phyloP scores from a whole-genome alignment of 805 yeast genomes.

The Yamadazyma kitorensis region DNA sequence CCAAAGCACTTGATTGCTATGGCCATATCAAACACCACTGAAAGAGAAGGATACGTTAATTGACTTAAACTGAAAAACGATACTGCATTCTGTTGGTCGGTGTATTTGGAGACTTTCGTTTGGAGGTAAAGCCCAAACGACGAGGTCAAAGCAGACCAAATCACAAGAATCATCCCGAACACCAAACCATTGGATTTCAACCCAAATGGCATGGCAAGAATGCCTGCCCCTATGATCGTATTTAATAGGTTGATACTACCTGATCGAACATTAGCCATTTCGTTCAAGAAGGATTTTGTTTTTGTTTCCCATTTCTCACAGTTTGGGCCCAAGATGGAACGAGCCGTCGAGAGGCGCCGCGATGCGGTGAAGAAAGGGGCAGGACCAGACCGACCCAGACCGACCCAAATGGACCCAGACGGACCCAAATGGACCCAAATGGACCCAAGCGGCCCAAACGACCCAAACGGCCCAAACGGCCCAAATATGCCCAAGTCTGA shows the following conservation, averaged over 20 bases:
- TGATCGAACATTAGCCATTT: constrained; percentile 37
- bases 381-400: no score
- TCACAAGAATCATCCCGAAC: constrained; percentile 39
- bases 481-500: no score
- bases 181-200: constrained; percentile 48
- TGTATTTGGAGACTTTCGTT: constrained; percentile 51
- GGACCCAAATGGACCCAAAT: no score
- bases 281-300: no score
- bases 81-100: constrained; percentile 40
- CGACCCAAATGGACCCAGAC: no score
- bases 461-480: no score
- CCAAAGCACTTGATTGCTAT: constrained; percentile 80
- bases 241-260: constrained; percentile 53
- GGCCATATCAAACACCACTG: constrained; percentile 70
- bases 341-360: no score
- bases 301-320: no score
- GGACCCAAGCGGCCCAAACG: no score
- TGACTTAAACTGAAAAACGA: constrained; percentile 46
- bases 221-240: constrained; percentile 65
- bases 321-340: no score
- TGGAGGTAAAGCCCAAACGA: constrained; percentile 63
- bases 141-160: constrained; percentile 46
- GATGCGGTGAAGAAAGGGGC: no score
- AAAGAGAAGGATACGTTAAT: constrained; percentile 66
- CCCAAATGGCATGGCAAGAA: constrained; percentile 70